Percentiles rank a stretch among this genome's conserved stretches.
phyloP scores from a whole-genome alignment of 108 stramenopile species.

The Cyclotella cryptica region DNA sequence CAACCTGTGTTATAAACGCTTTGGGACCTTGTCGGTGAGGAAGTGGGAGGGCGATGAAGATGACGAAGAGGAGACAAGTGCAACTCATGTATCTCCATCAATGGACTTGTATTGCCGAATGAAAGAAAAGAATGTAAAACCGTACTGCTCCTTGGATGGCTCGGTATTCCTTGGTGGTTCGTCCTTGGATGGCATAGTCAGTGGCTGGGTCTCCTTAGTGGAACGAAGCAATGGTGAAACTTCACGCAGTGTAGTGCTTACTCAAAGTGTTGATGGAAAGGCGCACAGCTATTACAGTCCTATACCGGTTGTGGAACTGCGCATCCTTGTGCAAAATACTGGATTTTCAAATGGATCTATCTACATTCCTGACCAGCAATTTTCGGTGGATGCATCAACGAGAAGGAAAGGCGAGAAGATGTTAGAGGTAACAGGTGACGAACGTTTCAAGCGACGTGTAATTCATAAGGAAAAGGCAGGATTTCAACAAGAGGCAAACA shows the following conservation, averaged over 20 bases:
- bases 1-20: constrained; percentile 64
- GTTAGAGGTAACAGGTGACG: constrained; percentile 72
- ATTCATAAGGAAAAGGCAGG: constrained; percentile 50
- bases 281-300: constrained; percentile 46
- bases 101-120: constrained; percentile 67
- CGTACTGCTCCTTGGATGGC: constrained; percentile 52
- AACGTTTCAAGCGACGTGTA: constrained; percentile 66
- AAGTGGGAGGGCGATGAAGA: constrained; percentile 72
- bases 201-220: constrained; percentile 78
- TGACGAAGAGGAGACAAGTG: constrained; percentile 55
- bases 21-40: constrained; percentile 69
- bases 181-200: constrained; percentile 59
- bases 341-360: constrained; percentile 56
- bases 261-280: constrained; percentile 28
- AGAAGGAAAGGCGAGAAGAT: constrained; percentile 78
- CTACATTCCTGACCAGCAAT: constrained; percentile 64
- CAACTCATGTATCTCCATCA: constrained; percentile 14
- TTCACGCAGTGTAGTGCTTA: constrained; percentile 63
- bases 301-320: constrained; percentile 76
- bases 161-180: constrained; percentile 61
- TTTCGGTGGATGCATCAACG: constrained; percentile 83
- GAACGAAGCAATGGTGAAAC: constrained; percentile 90
- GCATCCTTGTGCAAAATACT: constrained; percentile 83
- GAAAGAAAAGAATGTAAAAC: constrained; percentile 71
- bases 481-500: background rate